Percentiles rank a stretch among this genome's conserved stretches.
Conservation (phyloP, 2,329 filamentous ascomycete species). For the Claviceps digitariae region DNA sequence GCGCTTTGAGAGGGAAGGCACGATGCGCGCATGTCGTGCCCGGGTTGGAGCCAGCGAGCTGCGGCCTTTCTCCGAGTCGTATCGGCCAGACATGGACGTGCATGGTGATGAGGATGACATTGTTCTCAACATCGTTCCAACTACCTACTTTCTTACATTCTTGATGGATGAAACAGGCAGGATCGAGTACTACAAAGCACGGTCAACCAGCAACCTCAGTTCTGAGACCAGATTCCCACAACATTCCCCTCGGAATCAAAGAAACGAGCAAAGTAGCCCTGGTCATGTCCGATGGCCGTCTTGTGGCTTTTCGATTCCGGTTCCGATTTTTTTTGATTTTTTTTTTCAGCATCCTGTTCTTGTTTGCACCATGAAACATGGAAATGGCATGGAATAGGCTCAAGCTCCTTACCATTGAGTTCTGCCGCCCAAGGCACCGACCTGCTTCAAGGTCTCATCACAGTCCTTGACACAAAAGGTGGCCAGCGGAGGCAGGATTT, state of each 20-base stretch:
- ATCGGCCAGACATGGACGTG: too few relatives aligned
- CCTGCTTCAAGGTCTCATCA: slow-evolving; percentile 17
- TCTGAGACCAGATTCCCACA: slow-evolving; percentile 21
- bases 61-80: too few relatives aligned
- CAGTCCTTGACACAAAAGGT: slow-evolving; percentile 21
- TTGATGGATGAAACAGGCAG: background rate
- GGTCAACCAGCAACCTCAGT: slow-evolving; percentile 7
- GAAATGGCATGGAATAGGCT: background rate
- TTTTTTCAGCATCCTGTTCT: too few relatives aligned
- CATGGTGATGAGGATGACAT: too few relatives aligned
- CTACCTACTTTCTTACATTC: too few relatives aligned
- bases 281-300: slow-evolving; percentile 19
- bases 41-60: too few relatives aligned
- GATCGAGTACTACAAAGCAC: background rate
- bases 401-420: slow-evolving; percentile 19
- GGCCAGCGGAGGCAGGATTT: slow-evolving; percentile 17
- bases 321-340: background rate
- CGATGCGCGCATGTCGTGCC: too few relatives aligned
- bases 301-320: slow-evolving; percentile 18
- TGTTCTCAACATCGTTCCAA: too few relatives aligned
- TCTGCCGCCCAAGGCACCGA: slow-evolving; percentile 18
- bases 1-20: too few relatives aligned
- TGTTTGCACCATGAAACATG: too few relatives aligned
- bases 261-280: slow-evolving; percentile 23
- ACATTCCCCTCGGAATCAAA: slow-evolving; percentile 26